Conservation (phyloP, 352 stramenopile genomes). For the Globisporangium middletonii region DNA sequence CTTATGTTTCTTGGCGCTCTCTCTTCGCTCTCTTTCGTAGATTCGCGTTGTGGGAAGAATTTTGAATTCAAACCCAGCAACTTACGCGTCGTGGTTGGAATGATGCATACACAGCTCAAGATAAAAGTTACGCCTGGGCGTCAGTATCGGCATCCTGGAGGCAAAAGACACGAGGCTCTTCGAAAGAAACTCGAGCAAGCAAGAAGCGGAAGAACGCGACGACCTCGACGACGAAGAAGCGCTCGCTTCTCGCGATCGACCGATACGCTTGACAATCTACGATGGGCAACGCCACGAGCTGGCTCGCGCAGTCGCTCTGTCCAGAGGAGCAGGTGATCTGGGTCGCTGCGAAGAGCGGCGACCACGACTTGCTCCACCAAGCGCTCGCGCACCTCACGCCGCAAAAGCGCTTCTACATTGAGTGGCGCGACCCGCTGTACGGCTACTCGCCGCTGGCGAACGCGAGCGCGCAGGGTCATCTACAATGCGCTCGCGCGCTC, state of each 20-base stretch:
- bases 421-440: conserved; percentile 62
- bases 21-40: neutral
- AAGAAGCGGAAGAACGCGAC: neutral
- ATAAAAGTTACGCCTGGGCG: no score
- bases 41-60: neutral
- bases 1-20: no score
- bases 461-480: conserved; percentile 52
- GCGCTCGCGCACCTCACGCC: conserved; percentile 48
- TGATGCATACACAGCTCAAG: neutral
- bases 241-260: neutral
- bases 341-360: conserved; percentile 68
- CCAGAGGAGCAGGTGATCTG: conserved; percentile 73
- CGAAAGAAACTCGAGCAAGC: neutral
- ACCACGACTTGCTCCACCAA: conserved; percentile 39
- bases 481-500: conserved; percentile 53
- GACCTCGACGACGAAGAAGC: neutral
- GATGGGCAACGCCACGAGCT: conserved; percentile 77
- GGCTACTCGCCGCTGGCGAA: conserved; percentile 64
- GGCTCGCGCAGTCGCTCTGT: conserved; percentile 63
- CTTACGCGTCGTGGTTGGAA: neutral
- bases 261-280: neutral
- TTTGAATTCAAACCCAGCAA: neutral
- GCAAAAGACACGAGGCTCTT: neutral
- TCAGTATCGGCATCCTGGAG: no score
- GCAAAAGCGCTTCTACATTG: conserved; percentile 53